A percentile compares a stretch with the other conserved stretches of the same genome.
These are phyloP conservation scores for Tephrocybe sp. DNA, from an alignment of 768 basidiomycete genomes.

Conservation along the genomic window DNA sequence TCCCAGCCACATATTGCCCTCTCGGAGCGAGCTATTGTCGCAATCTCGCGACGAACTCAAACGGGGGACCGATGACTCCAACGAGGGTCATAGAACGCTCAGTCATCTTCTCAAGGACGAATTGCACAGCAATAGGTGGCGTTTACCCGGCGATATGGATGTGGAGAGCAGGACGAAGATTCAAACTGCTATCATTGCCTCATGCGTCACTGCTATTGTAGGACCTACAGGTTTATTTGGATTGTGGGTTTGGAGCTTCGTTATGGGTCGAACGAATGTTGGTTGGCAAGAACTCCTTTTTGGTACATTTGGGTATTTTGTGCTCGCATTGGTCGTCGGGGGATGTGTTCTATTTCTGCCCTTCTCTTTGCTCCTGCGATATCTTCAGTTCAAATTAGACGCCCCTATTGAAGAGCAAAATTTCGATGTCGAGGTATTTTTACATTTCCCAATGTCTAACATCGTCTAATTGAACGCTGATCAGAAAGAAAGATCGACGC, in stretches of 20 bases:
- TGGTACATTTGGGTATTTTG: slow-evolving; percentile 21
- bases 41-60: slow-evolving; percentile 15
- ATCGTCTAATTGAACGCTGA: no score
- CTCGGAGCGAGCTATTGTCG: slow-evolving; percentile 16
- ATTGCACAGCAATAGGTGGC: slow-evolving; percentile 30
- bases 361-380: neutral
- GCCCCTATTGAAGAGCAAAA: neutral
- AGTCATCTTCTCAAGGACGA: slow-evolving; percentile 27
- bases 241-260: slow-evolving; percentile 21
- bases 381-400: neutral
- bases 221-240: slow-evolving; percentile 20
- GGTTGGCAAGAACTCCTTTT: slow-evolving; percentile 21
- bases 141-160: slow-evolving; percentile 23
- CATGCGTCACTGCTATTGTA: slow-evolving; percentile 24
- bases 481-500: no score
- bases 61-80: slow-evolving; percentile 14
- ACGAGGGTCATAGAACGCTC: slow-evolving; percentile 23
- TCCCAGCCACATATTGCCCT: slow-evolving; percentile 22
- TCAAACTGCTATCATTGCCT: slow-evolving; percentile 29
- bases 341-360: slow-evolving; percentile 17
- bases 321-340: slow-evolving; percentile 26
- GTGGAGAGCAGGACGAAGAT: slow-evolving; percentile 27
- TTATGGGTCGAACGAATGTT: slow-evolving; percentile 13
- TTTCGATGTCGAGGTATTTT: no score
- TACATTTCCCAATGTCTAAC: no score